Evolutionary conservation across 2,329 filamentous ascomycete species (phyloP), one percentile per base, ranked within the genome.

Genomic region (Epichloe uncinata): DNA sequence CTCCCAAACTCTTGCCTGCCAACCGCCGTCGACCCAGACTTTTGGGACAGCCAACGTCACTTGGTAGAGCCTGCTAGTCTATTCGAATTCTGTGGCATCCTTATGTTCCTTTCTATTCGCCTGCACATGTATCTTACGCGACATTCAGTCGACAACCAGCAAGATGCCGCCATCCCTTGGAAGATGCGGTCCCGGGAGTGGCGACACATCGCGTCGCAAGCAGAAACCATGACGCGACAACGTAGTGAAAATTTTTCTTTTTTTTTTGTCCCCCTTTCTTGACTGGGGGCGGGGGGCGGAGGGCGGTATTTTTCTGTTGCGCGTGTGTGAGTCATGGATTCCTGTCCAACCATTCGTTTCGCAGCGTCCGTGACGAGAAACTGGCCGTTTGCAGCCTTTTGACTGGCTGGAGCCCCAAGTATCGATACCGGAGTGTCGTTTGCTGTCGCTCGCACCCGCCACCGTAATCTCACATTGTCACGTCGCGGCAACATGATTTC

Each of bases 361-460:
- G 55, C 52, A 48, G 55, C 52, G 57, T 55, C 51, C 47, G 51
- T 53, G 58, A 30, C 53, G 53, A n/a, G 56, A 60, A 57, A 55
- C 58, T 60, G 54, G 61, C 55, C 56, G 58, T 56, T 61, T 64
- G 57, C 61, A 59, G 57, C 56, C 55, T 56, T 53, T 53, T 64
- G 55, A 64, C 54, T 66, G 63, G 63, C 58, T 58, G 54, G 51
- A 50, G 35, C 41, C 52, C 48, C 51, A 59, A 54, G 59, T 63
- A 57, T 53, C 42, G 48, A 46, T 57, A 54, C 56, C 44, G 44
- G 9, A 34, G 16, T 34, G 37, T 26, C 35, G 20, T 38, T 13
- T 40, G n/a, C 30, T 16, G 12, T 36, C 42, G 18, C 16, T 34
- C 20, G 36, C 5, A 13, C 8, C 42, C 33, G 38, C 30, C 30